Conservation (phyloP, 2,329 filamentous ascomycete genomes). For the Colletotrichum abscissum region DNA sequence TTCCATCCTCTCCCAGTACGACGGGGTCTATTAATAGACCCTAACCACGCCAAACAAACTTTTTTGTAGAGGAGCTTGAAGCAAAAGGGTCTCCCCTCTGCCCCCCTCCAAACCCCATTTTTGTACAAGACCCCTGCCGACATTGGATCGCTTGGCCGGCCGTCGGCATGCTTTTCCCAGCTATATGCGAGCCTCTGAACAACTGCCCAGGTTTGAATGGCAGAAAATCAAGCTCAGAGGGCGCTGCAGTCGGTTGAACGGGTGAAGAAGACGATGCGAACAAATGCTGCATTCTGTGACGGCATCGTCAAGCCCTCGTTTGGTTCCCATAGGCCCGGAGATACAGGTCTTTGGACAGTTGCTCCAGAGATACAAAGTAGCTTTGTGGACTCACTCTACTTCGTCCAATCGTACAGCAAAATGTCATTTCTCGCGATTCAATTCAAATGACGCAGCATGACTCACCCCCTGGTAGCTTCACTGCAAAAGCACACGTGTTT, state of each 20-base stretch:
- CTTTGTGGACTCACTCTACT: neutral
- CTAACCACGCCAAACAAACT: slow-evolving; percentile 11
- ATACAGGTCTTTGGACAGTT: neutral
- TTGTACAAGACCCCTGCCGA: neutral
- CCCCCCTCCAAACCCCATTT: neutral
- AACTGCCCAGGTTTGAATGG: neutral
- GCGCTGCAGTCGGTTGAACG: neutral
- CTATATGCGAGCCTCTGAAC: neutral
- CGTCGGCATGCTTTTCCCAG: neutral
- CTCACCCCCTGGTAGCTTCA: slow-evolving; percentile 3
- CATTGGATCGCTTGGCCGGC: neutral
- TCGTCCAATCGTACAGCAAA: neutral
- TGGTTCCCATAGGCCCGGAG: neutral
- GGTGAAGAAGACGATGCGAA: neutral
- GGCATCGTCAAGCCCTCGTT: neutral
- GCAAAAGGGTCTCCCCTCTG: slow-evolving; percentile 1
- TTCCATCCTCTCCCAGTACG: neutral
- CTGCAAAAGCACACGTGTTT: neutral
- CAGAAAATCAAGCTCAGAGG: neutral
- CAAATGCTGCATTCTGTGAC: neutral
- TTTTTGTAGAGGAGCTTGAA: neutral
- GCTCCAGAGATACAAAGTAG: neutral
- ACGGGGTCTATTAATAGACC: slow-evolving; percentile 23
- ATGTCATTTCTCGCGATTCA: neutral
- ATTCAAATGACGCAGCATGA: slow-evolving; percentile 23